phyloP scores from a whole-genome alignment of 768 basidiomycete genomes.

The Tylopilus subfusipes region DNA sequence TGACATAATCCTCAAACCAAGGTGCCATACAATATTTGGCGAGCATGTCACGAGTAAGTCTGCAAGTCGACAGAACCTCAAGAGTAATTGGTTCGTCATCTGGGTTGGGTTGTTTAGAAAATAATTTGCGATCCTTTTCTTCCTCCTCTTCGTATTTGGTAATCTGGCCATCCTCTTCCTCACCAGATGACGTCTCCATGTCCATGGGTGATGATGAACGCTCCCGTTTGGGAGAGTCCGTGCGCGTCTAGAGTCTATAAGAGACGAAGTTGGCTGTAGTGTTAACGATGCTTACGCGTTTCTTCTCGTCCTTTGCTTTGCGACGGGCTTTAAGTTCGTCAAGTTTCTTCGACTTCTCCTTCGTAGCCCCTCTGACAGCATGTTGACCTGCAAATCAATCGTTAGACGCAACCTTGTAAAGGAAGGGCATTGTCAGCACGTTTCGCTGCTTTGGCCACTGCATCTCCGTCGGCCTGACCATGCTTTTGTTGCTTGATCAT shows the following conservation, averaged over 20 bases:
- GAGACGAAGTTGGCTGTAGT: not conserved
- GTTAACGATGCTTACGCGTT: constrained; percentile 51
- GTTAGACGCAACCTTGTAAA: constrained; percentile 7
- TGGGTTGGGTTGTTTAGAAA: constrained; percentile 40
- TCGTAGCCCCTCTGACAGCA: constrained; percentile 66
- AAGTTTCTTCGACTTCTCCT: constrained; percentile 74
- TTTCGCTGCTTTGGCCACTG: constrained; percentile 71
- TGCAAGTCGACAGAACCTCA: constrained; percentile 57
- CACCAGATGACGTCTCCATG: constrained; percentile 78
- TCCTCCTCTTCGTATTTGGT: constrained; percentile 72
- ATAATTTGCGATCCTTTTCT: constrained; percentile 53
- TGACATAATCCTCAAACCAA: constrained; percentile 83
- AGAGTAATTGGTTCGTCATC: constrained; percentile 49
- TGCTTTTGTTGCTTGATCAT: constrained; percentile 67
- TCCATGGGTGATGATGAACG: constrained; percentile 80
- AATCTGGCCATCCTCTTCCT: constrained; percentile 77
- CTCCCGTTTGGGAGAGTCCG: constrained; percentile 60
- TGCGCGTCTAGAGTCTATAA: constrained; percentile 38
- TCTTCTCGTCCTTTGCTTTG: constrained; percentile 86
- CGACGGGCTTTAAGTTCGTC: constrained; percentile 85
- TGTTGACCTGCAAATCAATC: constrained; percentile 57
- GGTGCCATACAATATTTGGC: constrained; percentile 70
- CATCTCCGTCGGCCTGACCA: constrained; percentile 48
- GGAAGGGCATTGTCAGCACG: constrained; percentile 43
- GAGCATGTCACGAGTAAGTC: constrained; percentile 66